phyloP scores from a whole-genome alignment of 352 stramenopile species.

The Globisporangium carolinianum region DNA sequence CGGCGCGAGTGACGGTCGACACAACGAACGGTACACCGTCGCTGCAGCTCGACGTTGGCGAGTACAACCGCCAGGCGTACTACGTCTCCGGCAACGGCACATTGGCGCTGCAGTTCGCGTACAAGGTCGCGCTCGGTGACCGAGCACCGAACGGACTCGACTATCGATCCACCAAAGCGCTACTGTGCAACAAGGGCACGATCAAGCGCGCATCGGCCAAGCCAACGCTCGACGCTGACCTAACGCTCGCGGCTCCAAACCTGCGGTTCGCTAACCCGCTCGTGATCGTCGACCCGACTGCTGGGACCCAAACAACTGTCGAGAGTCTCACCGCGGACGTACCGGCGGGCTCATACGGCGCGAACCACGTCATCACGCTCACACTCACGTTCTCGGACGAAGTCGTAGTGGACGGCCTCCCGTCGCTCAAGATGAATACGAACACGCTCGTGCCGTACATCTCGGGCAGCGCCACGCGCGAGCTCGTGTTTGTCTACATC shows the following conservation, averaged over 20 bases:
- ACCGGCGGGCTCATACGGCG: conserved; percentile 45
- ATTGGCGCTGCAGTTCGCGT: conserved; percentile 49
- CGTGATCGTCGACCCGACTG: conserved; percentile 41
- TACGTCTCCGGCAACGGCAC: conserved; percentile 54
- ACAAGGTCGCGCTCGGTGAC: conserved; percentile 60
- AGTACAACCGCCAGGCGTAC: conserved; percentile 54
- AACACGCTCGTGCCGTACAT: conserved; percentile 49
- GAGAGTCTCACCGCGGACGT: conserved; percentile 39
- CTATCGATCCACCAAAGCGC: conserved; percentile 36
- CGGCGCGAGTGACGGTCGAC: conserved; percentile 45
- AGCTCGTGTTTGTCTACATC: conserved; percentile 70
- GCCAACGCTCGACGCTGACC: conserved; percentile 45
- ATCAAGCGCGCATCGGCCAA: conserved; percentile 47
- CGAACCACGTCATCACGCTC: conserved; percentile 66
- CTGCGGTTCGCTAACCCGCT: conserved; percentile 31
- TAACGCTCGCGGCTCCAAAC: conserved; percentile 38
- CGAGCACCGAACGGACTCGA: conserved; percentile 33
- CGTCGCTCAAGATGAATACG: conserved; percentile 57
- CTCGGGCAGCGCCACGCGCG: conserved; percentile 34
- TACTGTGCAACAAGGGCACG: conserved; percentile 54
- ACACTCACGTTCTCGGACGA: conserved; percentile 70
- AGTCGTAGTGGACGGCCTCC: conserved; percentile 46
- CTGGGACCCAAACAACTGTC: conserved; percentile 38
- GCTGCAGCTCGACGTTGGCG: conserved; percentile 44
- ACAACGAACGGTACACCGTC: conserved; percentile 44